Conservation (phyloP, 495 filamentous ascomycete genomes). For the Entonaema liquescens region DNA sequence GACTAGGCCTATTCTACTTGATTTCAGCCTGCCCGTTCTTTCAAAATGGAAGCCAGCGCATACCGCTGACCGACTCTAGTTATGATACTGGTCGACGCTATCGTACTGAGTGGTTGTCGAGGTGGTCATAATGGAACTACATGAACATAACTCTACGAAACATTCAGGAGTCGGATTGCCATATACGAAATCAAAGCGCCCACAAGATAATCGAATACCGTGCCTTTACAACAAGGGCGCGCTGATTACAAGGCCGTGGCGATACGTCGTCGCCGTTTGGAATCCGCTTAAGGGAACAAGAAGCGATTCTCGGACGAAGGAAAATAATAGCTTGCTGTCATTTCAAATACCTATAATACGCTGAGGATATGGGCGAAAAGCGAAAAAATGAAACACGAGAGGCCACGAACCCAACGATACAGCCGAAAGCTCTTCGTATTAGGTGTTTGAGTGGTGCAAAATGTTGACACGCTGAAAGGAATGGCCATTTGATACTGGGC, state of each 20-base stretch:
- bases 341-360: neutral
- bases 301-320: neutral
- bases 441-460: neutral
- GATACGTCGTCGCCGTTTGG: neutral
- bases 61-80: neutral
- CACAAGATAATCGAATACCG: neutral
- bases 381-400: neutral
- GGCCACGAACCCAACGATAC: neutral
- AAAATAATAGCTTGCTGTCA: neutral
- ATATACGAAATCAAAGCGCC: too few relatives aligned
- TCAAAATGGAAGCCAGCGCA: neutral
- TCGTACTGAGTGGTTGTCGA: neutral
- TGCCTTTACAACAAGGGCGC: neutral
- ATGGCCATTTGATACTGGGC: neutral
- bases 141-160: neutral
- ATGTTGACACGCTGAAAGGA: neutral
- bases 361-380: neutral
- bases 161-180: neutral
- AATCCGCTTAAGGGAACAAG: neutral
- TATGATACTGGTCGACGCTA: neutral
- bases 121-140: neutral
- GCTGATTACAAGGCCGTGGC: neutral
- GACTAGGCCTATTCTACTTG: neutral
- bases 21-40: neutral
- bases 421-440: neutral